phyloP scores from a whole-genome alignment of 805 yeast genomes.

The Nakazawaea laoshanensis region DNA sequence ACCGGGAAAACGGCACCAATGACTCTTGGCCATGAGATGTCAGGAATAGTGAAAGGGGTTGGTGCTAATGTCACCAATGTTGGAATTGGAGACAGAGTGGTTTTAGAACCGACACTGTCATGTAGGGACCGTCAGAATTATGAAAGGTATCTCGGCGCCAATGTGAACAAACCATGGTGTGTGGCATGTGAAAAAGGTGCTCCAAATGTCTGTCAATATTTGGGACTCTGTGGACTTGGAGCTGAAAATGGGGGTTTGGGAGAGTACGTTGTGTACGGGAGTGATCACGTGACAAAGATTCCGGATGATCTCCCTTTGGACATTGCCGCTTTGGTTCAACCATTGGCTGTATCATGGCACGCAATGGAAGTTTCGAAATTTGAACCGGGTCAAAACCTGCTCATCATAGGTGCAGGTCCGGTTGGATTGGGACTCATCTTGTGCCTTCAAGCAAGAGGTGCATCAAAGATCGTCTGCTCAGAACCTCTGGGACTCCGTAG shows the following conservation, averaged over 20 bases:
- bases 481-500: constrained; percentile 56
- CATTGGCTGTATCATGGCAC: constrained; percentile 53
- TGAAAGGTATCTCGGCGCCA: constrained; percentile 2
- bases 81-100: constrained; percentile 39
- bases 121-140: constrained; percentile 33
- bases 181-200: constrained; percentile 39
- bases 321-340: constrained; percentile 50
- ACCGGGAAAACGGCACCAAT: constrained; percentile 32
- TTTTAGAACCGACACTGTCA: constrained; percentile 36
- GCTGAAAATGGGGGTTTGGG: constrained; percentile 37
- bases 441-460: constrained; percentile 40
- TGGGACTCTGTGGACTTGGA: constrained; percentile 47
- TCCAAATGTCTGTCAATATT: constrained; percentile 42
- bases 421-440: constrained; percentile 47
- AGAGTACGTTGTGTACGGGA: constrained; percentile 31
- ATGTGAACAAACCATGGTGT: constrained; percentile 22
- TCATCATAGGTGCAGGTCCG: constrained; percentile 49
- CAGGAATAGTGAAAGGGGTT: constrained; percentile 34
- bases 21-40: constrained; percentile 47
- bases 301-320: constrained; percentile 34
- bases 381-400: constrained; percentile 33
- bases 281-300: constrained; percentile 30
- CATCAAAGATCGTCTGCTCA: constrained; percentile 41
- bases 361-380: constrained; percentile 39
- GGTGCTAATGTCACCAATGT: constrained; percentile 34